Evolutionary conservation across 2,329 filamentous ascomycete genomes (phyloP).

Genomic region (Nemania sp.): DNA sequence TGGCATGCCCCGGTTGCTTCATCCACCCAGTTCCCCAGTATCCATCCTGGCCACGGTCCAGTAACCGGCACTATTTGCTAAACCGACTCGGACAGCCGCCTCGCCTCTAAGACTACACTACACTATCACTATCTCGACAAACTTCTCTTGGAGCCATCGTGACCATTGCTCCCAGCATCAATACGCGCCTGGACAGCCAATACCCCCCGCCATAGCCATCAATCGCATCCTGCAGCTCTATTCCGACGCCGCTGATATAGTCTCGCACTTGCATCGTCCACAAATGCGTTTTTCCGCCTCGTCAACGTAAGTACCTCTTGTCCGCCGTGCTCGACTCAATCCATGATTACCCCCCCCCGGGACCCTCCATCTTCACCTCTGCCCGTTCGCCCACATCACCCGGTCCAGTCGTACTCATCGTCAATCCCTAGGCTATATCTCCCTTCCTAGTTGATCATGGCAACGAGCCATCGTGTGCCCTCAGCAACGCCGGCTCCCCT

Average conservation of each 20-base stretch:
- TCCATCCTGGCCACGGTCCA: slow-evolving; percentile 37
- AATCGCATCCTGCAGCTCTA: slow-evolving; percentile 18
- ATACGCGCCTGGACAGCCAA: slow-evolving; percentile 29
- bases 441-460: slow-evolving; percentile 50
- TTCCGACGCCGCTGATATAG: slow-evolving; percentile 16
- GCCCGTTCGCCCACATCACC: background rate
- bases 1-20: slow-evolving; percentile 40
- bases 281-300: slow-evolving; percentile 39
- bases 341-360: slow-evolving; percentile 17
- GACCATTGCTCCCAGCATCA: slow-evolving; percentile 34
- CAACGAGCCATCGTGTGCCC: slow-evolving; percentile 52
- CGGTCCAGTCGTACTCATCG: slow-evolving; percentile 22
- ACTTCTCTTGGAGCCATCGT: slow-evolving; percentile 48
- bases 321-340: slow-evolving; percentile 15
- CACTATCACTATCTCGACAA: slow-evolving; percentile 45
- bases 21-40: slow-evolving; percentile 27
- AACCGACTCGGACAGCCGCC: slow-evolving; percentile 41
- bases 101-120: too few relatives aligned
- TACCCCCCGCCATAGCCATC: slow-evolving; percentile 14
- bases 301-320: slow-evolving; percentile 37
- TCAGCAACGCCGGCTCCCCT: slow-evolving; percentile 51
- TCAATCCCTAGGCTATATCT: slow-evolving; percentile 28
- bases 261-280: slow-evolving; percentile 17
- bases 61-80: slow-evolving; percentile 47
- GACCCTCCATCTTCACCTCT: background rate